phyloP scores from a whole-genome alignment of 2,329 filamentous ascomycete species.

The Venturiaceae sp. region DNA sequence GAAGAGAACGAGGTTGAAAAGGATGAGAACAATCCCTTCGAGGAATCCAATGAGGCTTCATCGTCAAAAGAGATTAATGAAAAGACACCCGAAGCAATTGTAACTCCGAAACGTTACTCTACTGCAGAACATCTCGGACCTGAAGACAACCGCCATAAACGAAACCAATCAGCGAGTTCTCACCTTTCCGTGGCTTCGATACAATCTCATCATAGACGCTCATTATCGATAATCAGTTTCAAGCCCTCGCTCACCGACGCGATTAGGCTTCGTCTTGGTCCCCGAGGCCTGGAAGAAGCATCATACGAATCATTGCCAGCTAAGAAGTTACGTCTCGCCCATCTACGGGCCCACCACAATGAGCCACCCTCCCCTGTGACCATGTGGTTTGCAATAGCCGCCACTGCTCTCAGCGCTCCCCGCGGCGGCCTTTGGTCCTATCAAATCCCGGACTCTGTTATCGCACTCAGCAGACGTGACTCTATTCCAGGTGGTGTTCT shows the following conservation, averaged over 20 bases:
- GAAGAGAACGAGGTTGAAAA: background rate
- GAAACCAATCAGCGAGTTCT: background rate
- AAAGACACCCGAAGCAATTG: background rate
- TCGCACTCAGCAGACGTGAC: slow-evolving; percentile 41
- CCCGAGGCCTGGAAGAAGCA: slow-evolving; percentile 17
- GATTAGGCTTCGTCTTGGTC: slow-evolving; percentile 13
- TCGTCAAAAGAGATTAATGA: background rate
- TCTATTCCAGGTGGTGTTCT: slow-evolving; percentile 51
- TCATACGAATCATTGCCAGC: slow-evolving; percentile 13
- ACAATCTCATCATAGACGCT: background rate
- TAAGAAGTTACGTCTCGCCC: slow-evolving; percentile 11
- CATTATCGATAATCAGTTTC: background rate
- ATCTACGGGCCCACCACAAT: slow-evolving; percentile 11
- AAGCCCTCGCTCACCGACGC: background rate
- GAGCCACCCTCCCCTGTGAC: background rate
- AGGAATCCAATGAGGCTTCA: background rate
- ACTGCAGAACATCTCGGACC: background rate
- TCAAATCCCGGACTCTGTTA: slow-evolving; percentile 40
- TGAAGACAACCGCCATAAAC: background rate
- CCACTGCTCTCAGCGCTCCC: slow-evolving; percentile 39
- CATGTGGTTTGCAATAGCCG: slow-evolving; percentile 47
- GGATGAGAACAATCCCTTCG: background rate
- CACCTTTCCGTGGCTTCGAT: background rate
- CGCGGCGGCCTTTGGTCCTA: slow-evolving; percentile 47
- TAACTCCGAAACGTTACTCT: background rate